Conservation (phyloP, 192 early-diverging fungal genomes). For the Allomyces arbusculus region DNA sequence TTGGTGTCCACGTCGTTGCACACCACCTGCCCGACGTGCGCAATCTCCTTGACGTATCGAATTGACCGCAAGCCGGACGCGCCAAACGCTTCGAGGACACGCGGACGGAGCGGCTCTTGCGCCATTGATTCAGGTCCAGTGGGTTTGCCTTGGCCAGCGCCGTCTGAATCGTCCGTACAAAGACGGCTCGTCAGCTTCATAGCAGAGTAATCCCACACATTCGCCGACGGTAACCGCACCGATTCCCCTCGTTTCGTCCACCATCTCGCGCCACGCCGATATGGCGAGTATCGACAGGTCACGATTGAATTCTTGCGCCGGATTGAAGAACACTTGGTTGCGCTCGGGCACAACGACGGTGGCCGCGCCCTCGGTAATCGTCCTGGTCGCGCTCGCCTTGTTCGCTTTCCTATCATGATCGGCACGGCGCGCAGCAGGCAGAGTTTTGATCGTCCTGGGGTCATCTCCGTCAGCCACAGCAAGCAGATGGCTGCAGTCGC, state of each 20-base stretch:
- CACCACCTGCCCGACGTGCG: conserved; percentile 50
- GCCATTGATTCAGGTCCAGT: too few species aligned
- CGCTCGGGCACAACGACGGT: conserved; percentile 64
- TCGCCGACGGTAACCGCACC: not conserved
- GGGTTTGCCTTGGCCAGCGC: conserved; percentile 7
- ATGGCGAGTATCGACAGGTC: conserved; percentile 96
- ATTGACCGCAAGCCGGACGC: conserved; percentile 88
- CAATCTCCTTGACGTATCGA: conserved; percentile 89
- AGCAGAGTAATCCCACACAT: too few species aligned
- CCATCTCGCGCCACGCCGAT: conserved; percentile 68
- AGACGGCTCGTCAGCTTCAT: too few species aligned
- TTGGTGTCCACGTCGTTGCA: conserved; percentile 77
- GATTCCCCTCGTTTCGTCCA: conserved; percentile 22
- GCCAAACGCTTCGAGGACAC: conserved; percentile 75
- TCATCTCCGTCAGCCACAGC: too few species aligned
- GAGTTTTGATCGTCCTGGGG: too few species aligned
- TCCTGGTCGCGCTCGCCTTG: conserved; percentile 7
- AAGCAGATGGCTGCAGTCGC: too few species aligned
- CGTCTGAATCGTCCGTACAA: too few species aligned
- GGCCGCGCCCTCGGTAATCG: conserved; percentile 55
- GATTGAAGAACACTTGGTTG: conserved; percentile 94
- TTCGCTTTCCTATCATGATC: too few species aligned
- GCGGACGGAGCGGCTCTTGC: too few species aligned
- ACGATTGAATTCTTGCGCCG: conserved; percentile 90
- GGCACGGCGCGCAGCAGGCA: too few species aligned